Percentiles rank a stretch among this genome's conserved stretches.
phyloP scores from a whole-genome alignment of 1,284 basidiomycete species.

The Tilletia indica region DNA sequence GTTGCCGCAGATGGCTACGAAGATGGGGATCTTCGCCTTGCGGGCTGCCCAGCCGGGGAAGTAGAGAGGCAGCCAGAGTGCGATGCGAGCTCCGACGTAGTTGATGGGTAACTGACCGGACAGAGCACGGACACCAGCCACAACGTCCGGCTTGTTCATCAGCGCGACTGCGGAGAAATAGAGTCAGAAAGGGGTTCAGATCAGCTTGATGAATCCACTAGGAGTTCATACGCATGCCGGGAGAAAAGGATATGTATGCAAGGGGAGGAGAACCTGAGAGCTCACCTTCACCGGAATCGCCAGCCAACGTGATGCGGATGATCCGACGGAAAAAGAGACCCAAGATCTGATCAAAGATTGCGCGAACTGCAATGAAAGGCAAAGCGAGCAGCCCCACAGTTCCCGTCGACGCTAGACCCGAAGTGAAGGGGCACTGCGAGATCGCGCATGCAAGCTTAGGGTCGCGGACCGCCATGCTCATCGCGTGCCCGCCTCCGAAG shows the following conservation, averaged over 20 bases:
- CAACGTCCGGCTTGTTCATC: slow-evolving; percentile 37
- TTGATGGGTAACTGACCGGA: slow-evolving; percentile 23
- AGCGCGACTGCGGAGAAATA: slow-evolving; percentile 35
- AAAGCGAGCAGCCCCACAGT: slow-evolving; percentile 26
- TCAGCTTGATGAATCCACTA: too few species aligned
- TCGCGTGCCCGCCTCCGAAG: slow-evolving; percentile 48
- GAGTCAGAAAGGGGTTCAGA: too few species aligned
- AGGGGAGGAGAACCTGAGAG: too few species aligned
- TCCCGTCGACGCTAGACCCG: slow-evolving; percentile 29
- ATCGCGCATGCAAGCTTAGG: slow-evolving; percentile 33
- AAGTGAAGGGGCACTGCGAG: slow-evolving; percentile 48
- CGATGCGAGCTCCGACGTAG: slow-evolving; percentile 36
- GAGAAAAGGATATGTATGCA: too few species aligned
- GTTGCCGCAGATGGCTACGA: slow-evolving; percentile 47
- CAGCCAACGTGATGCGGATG: slow-evolving; percentile 30
- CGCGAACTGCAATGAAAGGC: slow-evolving; percentile 25
- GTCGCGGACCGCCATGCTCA: slow-evolving; percentile 35
- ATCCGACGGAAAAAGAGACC: slow-evolving; percentile 25
- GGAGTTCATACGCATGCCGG: too few species aligned
- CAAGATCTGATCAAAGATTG: slow-evolving; percentile 32
- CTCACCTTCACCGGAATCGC: slow-evolving; percentile 37
- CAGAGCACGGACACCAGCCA: slow-evolving; percentile 22
- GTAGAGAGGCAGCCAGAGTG: slow-evolving; percentile 35
- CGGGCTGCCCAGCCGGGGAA: slow-evolving; percentile 37
- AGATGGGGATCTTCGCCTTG: slow-evolving; percentile 37